Percentiles rank a stretch among this genome's conserved stretches.
These are phyloP conservation scores for Ophiostoma novo-ulmi DNA, from an alignment of 2,329 filamentous ascomycete species.

Conservation along the genomic window DNA sequence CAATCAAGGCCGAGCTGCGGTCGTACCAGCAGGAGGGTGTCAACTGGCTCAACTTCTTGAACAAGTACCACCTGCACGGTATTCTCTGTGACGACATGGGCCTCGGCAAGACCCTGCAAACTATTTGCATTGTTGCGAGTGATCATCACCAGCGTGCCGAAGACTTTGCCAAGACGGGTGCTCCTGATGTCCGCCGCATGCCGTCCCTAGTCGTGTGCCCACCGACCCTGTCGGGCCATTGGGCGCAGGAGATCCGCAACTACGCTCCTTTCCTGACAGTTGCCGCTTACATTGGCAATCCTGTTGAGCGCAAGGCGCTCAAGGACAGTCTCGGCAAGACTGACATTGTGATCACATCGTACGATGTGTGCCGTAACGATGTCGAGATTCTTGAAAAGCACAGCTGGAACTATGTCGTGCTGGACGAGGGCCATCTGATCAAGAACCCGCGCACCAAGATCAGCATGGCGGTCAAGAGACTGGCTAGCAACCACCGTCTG, in stretches of 20 bases:
- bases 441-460: conserved; percentile 99
- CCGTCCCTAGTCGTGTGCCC: conserved; percentile 95
- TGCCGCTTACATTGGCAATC: conserved; percentile 85
- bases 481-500: conserved; percentile 86
- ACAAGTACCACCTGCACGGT: conserved; percentile 94
- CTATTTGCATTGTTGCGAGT: conserved; percentile 94
- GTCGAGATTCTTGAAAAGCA: conserved; percentile 75
- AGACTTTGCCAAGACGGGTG: conserved; percentile 77
- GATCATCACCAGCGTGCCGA: conserved; percentile 92
- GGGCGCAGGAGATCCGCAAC: conserved; percentile 95
- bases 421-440: conserved; percentile 96
- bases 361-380: conserved; percentile 96
- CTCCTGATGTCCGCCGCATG: conserved; percentile 70
- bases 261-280: conserved; percentile 92
- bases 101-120: conserved; percentile 94
- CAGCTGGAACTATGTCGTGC: conserved; percentile 91
- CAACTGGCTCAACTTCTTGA: conserved; percentile 97
- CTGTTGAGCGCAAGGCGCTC: conserved; percentile 69
- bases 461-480: conserved; percentile 82
- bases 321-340: conserved; percentile 66
- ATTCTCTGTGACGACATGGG: conserved; percentile 99
- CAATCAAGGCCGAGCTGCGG: conserved; percentile 92
- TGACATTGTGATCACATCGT: conserved; percentile 94
- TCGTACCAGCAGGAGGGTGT: conserved; percentile 98
- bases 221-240: conserved; percentile 92